phyloP scores from a whole-genome alignment of 78 protist species.

The Mantamonas sphyraenae region DNA sequence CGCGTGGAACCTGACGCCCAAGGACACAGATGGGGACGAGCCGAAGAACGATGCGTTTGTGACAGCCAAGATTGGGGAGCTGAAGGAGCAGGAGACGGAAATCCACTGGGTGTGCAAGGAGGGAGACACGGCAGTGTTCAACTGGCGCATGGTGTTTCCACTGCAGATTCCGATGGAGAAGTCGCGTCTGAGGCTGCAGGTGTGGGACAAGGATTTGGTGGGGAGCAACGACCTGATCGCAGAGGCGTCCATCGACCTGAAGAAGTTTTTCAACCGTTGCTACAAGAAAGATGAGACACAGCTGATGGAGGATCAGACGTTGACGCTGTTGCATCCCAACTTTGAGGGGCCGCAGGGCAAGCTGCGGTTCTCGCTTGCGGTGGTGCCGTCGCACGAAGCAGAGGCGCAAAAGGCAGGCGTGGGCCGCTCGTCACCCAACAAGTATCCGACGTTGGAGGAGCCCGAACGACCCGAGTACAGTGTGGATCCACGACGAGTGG shows the following conservation, averaged over 20 bases:
- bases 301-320: constrained; percentile 6
- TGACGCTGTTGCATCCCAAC: constrained; percentile 24
- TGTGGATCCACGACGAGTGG: neutral
- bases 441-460: neutral
- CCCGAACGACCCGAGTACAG: neutral
- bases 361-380: neutral
- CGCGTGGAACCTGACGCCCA: neutral
- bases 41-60: constrained; percentile 22
- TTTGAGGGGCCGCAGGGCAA: constrained; percentile 2
- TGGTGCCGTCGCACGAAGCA: constrained; percentile 3
- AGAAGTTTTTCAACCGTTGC: constrained; percentile 4
- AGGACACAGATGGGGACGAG: constrained; percentile 14
- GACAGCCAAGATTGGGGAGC: constrained; percentile 12
- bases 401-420: neutral
- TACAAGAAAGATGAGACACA: neutral
- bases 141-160: constrained; percentile 28
- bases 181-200: constrained; percentile 30
- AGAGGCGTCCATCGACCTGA: constrained; percentile 21
- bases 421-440: neutral
- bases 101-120: constrained; percentile 28
- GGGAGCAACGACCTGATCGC: constrained; percentile 24
- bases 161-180: constrained; percentile 6
- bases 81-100: constrained; percentile 31
- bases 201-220: constrained; percentile 34
- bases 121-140: constrained; percentile 29